A percentile compares a stretch with the other conserved stretches of the same genome.
Evolutionary conservation across 2,329 filamentous ascomycete species (phyloP).

Genomic region (Penicillium sp.): DNA sequence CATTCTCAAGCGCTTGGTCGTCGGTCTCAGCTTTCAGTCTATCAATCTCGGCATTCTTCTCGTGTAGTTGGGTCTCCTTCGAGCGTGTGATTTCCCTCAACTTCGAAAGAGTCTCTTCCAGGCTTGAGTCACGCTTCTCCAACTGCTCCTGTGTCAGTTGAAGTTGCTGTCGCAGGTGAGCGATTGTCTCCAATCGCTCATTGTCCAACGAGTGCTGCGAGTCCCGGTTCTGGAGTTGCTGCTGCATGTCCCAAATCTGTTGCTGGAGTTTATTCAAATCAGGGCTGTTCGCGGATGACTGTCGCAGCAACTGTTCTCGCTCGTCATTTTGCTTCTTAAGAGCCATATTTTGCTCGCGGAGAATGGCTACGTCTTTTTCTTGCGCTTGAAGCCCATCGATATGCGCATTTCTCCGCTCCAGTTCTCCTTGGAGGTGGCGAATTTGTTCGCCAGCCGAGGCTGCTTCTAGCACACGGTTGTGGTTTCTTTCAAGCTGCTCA

Average conservation of each 20-base stretch:
- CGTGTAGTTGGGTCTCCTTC: slow-evolving; percentile 35
- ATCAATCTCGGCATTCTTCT: slow-evolving; percentile 40
- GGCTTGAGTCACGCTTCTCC: slow-evolving; percentile 33
- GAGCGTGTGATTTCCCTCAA: slow-evolving; percentile 33
- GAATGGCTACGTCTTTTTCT: slow-evolving; percentile 21
- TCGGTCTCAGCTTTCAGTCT: slow-evolving; percentile 36
- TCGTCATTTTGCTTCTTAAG: slow-evolving; percentile 31
- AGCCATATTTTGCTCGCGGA: slow-evolving; percentile 32
- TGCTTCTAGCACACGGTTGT: slow-evolving; percentile 33
- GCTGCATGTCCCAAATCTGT: slow-evolving; percentile 34
- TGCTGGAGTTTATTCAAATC: slow-evolving; percentile 29
- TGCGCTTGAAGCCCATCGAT: slow-evolving; percentile 29
- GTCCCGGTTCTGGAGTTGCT: slow-evolving; percentile 29
- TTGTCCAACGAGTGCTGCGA: slow-evolving; percentile 23
- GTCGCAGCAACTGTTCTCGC: slow-evolving; percentile 24
- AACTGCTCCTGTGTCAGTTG: slow-evolving; percentile 34
- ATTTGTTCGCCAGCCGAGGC: slow-evolving; percentile 40
- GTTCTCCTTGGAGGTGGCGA: slow-evolving; percentile 37
- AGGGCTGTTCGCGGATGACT: slow-evolving; percentile 19
- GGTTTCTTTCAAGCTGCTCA: slow-evolving; percentile 34
- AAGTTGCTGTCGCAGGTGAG: slow-evolving; percentile 34
- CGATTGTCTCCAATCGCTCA: slow-evolving; percentile 33
- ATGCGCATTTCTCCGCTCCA: slow-evolving; percentile 33
- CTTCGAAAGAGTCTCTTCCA: slow-evolving; percentile 35
- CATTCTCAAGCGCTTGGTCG: slow-evolving; percentile 35